Evolutionary conservation across 148 eudicot species (phyloP), one percentile per base, ranked within the genome.

Genomic region (Diospyros kaki): DNA sequence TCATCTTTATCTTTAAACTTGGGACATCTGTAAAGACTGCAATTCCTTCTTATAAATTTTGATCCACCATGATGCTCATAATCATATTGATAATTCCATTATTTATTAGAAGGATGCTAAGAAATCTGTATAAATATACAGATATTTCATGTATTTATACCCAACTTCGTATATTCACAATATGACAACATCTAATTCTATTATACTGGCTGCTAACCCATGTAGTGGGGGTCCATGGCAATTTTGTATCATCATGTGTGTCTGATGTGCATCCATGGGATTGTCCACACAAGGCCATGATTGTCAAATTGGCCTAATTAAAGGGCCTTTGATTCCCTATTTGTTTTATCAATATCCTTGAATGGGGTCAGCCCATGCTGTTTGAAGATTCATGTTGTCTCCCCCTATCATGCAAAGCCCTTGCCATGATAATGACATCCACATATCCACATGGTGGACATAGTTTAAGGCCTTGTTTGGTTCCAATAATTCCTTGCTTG

Each of bases 371-470:
- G 63, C 4, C 28, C 45, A 28, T 64, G 71, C 71, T 72, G 58
- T 77, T 77, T 72, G 54, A 61, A 77, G 75, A 77, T 77, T 71
- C 80, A 77, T 63, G 45, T 3, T 77, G 80, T 72, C 69, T 74
- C 75, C 75, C 52, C n/a, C 45, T 56, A 52, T 64, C 45, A 39
- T 39, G 18, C 9, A 72, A 58, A 64, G 65, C 64, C 70, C 62
- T 54, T 50, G 43, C 44, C 11, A 61, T 46, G 66, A 72, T 65
- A 39, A 73, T 65, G 75, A 72, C 46, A 64, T 77, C 39, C 59
- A 61, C 48, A 17, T 42, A 69, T n/a, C 40, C 63, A 63, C 69
- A 62, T 53, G 63, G 5, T 77, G 44, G 14, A 17, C 68, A 62
- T 41, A 60, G 18, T 70, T 50, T 43, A 44, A 54, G 58, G 73